phyloP scores from a whole-genome alignment of 164 flowering plant species.

The Vitis amurensis region DNA sequence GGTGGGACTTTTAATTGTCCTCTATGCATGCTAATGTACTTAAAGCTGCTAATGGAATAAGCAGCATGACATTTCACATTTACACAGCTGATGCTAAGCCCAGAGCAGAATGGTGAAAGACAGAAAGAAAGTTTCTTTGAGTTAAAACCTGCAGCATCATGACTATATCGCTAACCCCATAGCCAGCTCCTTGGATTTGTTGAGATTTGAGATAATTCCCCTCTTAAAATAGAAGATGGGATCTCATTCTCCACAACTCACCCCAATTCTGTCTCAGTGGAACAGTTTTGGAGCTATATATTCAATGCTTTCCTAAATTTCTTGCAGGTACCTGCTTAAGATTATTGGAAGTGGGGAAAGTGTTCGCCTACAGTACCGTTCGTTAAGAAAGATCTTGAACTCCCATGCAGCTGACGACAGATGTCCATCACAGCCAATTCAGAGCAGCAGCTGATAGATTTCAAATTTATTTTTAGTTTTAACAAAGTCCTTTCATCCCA shows the following conservation, averaged over 20 bases:
- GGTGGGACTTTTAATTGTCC: too few relatives aligned
- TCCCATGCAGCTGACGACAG: slow-evolving; percentile 44
- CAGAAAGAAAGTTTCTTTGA: too few relatives aligned
- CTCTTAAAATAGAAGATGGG: neutral
- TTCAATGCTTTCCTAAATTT: neutral
- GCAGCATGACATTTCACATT: too few relatives aligned
- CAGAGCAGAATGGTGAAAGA: too few relatives aligned
- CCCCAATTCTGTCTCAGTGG: neutral
- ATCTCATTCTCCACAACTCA: neutral
- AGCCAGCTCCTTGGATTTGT: neutral
- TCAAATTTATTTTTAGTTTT: neutral
- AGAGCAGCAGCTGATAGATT: slow-evolving; percentile 41
- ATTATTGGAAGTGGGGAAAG: slow-evolving; percentile 82
- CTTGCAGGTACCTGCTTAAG: slow-evolving; percentile 77
- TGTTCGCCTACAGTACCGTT: slow-evolving; percentile 87
- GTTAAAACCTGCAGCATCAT: too few relatives aligned
- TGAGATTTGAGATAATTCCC: neutral
- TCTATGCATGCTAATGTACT: too few relatives aligned
- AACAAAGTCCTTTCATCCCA: neutral
- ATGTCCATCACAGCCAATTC: slow-evolving; percentile 45
- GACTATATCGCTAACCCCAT: neutral
- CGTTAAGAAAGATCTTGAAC: slow-evolving; percentile 53
- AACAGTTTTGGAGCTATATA: too few relatives aligned
- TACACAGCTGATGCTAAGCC: too few relatives aligned
- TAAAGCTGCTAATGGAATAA: too few relatives aligned